Evolutionary conservation across 495 filamentous ascomycete genomes (phyloP), one percentile per base, ranked within the genome.

Genomic region (Podospora australis): DNA sequence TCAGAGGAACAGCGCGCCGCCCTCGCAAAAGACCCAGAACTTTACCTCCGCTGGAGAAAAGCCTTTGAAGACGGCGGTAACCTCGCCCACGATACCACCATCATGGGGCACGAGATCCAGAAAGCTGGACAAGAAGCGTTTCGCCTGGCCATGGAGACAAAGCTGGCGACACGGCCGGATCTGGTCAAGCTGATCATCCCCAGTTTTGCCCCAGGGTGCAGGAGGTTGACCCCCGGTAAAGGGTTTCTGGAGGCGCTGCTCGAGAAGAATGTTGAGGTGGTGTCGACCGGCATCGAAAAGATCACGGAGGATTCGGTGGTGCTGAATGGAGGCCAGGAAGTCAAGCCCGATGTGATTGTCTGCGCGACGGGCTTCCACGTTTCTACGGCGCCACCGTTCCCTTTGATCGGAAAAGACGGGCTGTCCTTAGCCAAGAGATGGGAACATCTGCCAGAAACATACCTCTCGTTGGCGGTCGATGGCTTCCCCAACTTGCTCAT

Each of bases 191-290:
- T 54, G 19, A 52, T 73, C 14, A 66, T 73, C 50, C 84, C 85
- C 0, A 70, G 77, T 29, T 88, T 86, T 59, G 70, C 78, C 1
- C 77, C 83, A 1, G 79, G 81, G 47, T 89, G 84, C 52, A 77
- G 83, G 21, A 79, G 85, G n/a, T 69, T 83, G 0, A 88, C 85
- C 0, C 83, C 84, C 0, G 85, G 84, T 0, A 79, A 74, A 3
- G 84, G 83, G 0, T 88, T 87, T 57, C 77, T 89, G 7, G 83
- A 87, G 50, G 75, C 84, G 4, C 65, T 88, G 1, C 64, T 70
- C 3, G 68, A 82, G 49, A 64, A 71, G 16, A 87, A 87, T 50
- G 82, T 86, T 10, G 66, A 69, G 39, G 80, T 81, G 39, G 70
- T 86, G 48, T 68, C 67, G 11, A 69, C 72, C 0, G 60, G 59